Base-by-base conservation (phyloP, 1,139 yeast species). In the Taiozyma sp. region DNA sequence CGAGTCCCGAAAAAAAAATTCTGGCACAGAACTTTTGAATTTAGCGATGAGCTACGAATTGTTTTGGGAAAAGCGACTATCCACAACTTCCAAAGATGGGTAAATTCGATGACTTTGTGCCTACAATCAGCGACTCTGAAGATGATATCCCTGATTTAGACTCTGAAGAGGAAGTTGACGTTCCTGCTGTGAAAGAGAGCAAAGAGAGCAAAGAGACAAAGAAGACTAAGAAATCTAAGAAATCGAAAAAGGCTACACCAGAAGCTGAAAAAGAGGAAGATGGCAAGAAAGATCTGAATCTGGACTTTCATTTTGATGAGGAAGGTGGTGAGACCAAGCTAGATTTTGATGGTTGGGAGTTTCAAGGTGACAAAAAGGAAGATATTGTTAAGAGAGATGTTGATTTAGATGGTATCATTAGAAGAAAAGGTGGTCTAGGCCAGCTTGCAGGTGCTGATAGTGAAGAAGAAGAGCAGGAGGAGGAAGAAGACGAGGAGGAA, bases 401-500 rank as follows among this genome's bases (percentile, higher is more conserved):
- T n/a, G 95, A 90, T 71, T 74, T 91, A 59, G 97, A 91, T 64
- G 84, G 83, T 29, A 91, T 91, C 52, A 86, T 91, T 61, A 82
- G 86, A 71, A 79, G 92, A 68, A 86, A 84, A 62, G 92, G 93
- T 68, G 92, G 91, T 46, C 72, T 85, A 51, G 78, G 83, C 28
- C 78, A 79, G 51, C 67, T 82, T 59, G 81, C 80, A 19, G 80
- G 80, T 40, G 64, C 75, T 27, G 71, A 67, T 23, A 70, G 66
- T n/a, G 70, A 67, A 4, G 63, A 63, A 8, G 68, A 63, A 8
- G 65, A 57, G 8, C 69, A 65, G 6, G 72, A 70, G 19, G 69
- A 64, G 7, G 74, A 69, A 16, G 71, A 66, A 10, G 27, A 24
- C 2, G 27, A 24, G 2, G 27, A 24, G 4, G 27, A 24, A 24